A percentile compares a stretch with the other conserved stretches of the same genome.
phyloP scores from a whole-genome alignment of 2,329 filamentous ascomycete genomes.

The Lachnellula occidentalis region DNA sequence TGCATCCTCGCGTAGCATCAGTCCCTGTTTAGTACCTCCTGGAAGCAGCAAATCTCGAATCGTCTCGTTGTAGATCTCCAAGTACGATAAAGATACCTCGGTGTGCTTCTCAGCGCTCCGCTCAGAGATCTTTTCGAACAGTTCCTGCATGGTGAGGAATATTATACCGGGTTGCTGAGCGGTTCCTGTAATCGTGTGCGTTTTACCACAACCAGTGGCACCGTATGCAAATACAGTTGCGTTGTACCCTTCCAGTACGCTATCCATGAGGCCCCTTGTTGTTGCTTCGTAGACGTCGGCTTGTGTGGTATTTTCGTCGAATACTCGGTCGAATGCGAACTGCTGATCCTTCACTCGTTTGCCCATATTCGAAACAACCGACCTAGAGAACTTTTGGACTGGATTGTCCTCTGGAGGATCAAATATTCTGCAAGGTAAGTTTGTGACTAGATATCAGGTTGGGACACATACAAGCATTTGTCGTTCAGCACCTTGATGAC shows the following conservation, averaged over 20 bases:
- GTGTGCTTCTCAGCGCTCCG: conserved; percentile 79
- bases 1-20: conserved; percentile 92
- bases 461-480: conserved; percentile 73
- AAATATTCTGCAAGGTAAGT: conserved; percentile 64
- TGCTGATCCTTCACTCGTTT: conserved; percentile 97
- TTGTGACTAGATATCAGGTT: background rate
- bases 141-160: conserved; percentile 97
- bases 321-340: conserved; percentile 93
- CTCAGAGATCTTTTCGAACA: conserved; percentile 94
- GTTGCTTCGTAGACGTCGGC: conserved; percentile 93
- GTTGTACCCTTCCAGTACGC: conserved; percentile 95
- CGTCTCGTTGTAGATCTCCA: conserved; percentile 99
- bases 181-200: conserved; percentile 93
- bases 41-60: conserved; percentile 93
- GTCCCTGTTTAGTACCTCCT: conserved; percentile 67
- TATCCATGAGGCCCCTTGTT: conserved; percentile 84
- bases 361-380: conserved; percentile 68
- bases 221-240: conserved; percentile 98
- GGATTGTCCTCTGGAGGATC: conserved; percentile 94
- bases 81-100: conserved; percentile 86
- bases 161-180: conserved; percentile 93
- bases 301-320: conserved; percentile 91
- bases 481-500: conserved; percentile 97
- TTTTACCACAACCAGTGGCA: conserved; percentile 96
- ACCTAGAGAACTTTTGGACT: conserved; percentile 79